Percentiles rank a stretch among this genome's conserved stretches.
Evolutionary conservation across 83 land plant species (phyloP).

Genomic region (Thuja plicata): DNA sequence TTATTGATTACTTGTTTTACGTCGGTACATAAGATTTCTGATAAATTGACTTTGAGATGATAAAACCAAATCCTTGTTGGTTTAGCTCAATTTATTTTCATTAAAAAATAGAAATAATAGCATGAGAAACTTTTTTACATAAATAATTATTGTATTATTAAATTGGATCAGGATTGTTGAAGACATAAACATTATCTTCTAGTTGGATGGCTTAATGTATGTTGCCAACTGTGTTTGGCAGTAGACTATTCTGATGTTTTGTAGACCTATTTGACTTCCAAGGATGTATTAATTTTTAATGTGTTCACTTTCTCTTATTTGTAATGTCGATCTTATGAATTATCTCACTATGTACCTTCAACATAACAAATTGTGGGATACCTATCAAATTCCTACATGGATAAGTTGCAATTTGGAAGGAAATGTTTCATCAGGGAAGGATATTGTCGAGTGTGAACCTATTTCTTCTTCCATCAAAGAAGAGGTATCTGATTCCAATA

Average conservation of each 20-base stretch:
- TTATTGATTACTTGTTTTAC: background rate
- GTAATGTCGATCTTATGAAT: background rate
- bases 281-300: constrained; percentile 5
- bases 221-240: constrained; percentile 13
- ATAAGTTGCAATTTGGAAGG: constrained; percentile 77
- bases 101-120: background rate
- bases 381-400: constrained; percentile 73
- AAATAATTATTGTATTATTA: constrained; percentile 8
- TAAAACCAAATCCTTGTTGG: background rate
- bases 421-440: constrained; percentile 30
- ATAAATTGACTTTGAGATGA: background rate
- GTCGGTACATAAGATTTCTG: background rate
- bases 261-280: constrained; percentile 6
- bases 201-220: constrained; percentile 15
- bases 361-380: constrained; percentile 63
- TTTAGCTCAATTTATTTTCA: background rate
- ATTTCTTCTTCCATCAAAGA: constrained; percentile 40
- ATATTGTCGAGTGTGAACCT: constrained; percentile 19
- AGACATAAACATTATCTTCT: constrained; percentile 15
- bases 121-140: constrained; percentile 1
- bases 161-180: constrained; percentile 6
- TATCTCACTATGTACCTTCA: constrained; percentile 18
- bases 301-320: background rate
- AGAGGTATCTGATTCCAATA: constrained; percentile 29
- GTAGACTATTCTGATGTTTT: constrained; percentile 12